These are phyloP conservation scores for Leccinum disarticulatum DNA, from an alignment of 768 basidiomycete species.

Conservation along the genomic window DNA sequence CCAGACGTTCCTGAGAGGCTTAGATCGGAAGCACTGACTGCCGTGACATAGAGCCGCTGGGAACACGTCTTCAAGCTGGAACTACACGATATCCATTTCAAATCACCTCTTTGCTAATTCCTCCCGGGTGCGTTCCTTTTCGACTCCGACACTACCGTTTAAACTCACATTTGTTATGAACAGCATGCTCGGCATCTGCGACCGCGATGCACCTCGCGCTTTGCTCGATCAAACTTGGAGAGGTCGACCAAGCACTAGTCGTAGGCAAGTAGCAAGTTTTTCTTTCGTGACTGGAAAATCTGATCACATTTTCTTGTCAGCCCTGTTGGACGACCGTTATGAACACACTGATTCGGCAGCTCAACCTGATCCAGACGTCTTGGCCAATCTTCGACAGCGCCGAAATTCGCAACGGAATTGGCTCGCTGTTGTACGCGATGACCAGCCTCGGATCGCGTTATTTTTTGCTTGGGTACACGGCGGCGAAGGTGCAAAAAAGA, in stretches of 20 bases:
- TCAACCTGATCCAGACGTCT: slow-evolving; percentile 59
- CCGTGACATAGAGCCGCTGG: too few relatives aligned
- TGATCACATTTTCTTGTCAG: slow-evolving; percentile 34
- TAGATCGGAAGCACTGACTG: too few relatives aligned
- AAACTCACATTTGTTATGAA: not conserved
- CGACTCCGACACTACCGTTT: not conserved
- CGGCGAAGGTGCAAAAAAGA: slow-evolving; percentile 33
- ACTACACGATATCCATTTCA: too few relatives aligned
- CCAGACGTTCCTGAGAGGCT: slow-evolving; percentile 53
- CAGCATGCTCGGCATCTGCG: slow-evolving; percentile 46
- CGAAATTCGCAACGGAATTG: slow-evolving; percentile 63
- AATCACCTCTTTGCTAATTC: too few relatives aligned
- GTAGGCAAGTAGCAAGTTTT: slow-evolving; percentile 16
- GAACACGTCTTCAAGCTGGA: too few relatives aligned
- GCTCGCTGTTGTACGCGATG: slow-evolving; percentile 62
- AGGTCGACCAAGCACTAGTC: slow-evolving; percentile 49
- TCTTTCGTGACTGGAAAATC: not conserved
- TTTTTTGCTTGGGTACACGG: slow-evolving; percentile 49
- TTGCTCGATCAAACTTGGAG: slow-evolving; percentile 42
- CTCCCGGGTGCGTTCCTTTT: slow-evolving; percentile 11
- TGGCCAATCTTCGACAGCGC: slow-evolving; percentile 60
- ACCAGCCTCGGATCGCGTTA: slow-evolving; percentile 57
- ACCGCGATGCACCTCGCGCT: slow-evolving; percentile 49
- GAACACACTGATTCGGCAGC: slow-evolving; percentile 64
- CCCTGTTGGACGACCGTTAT: slow-evolving; percentile 72